Evolutionary conservation across 2,329 filamentous ascomycete genomes (phyloP).

Genomic region (Diaporthe amygdali): DNA sequence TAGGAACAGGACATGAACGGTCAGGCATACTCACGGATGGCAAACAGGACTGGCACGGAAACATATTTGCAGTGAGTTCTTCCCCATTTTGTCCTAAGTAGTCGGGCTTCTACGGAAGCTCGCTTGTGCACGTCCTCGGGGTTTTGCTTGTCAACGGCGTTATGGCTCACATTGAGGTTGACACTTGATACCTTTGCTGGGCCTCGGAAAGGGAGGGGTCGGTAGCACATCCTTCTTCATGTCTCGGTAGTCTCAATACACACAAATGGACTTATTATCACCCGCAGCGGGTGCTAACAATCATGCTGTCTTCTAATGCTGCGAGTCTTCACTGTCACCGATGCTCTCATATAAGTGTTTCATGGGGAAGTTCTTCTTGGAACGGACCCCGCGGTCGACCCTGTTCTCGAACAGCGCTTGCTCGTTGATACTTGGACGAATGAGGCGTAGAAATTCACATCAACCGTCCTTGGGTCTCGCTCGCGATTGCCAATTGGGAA

Average conservation of each 20-base stretch:
- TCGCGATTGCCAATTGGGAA: too few species aligned
- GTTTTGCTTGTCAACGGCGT: slow-evolving; percentile 19
- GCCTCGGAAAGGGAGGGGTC: not conserved
- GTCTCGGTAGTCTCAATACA: not conserved
- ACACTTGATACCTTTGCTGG: slow-evolving; percentile 32
- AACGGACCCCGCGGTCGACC: not conserved
- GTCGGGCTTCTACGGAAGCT: not conserved
- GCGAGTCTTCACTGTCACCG: too few species aligned
- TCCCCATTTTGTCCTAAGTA: not conserved
- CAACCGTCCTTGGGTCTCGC: too few species aligned
- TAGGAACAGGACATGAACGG: not conserved
- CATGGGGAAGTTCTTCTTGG: too few species aligned
- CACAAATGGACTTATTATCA: not conserved
- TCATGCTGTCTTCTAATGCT: not conserved
- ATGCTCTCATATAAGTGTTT: not conserved
- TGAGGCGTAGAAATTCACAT: too few species aligned
- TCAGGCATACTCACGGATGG: slow-evolving; percentile 16
- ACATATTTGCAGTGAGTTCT: not conserved
- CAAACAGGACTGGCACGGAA: slow-evolving; percentile 18
- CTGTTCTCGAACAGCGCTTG: too few species aligned
- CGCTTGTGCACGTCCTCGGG: not conserved
- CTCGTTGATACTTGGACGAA: too few species aligned
- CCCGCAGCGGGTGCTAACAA: not conserved
- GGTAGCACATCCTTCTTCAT: not conserved
- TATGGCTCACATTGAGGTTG: slow-evolving; percentile 23